phyloP scores from a whole-genome alignment of 1,284 basidiomycete genomes.

The Ustilago tritici region DNA sequence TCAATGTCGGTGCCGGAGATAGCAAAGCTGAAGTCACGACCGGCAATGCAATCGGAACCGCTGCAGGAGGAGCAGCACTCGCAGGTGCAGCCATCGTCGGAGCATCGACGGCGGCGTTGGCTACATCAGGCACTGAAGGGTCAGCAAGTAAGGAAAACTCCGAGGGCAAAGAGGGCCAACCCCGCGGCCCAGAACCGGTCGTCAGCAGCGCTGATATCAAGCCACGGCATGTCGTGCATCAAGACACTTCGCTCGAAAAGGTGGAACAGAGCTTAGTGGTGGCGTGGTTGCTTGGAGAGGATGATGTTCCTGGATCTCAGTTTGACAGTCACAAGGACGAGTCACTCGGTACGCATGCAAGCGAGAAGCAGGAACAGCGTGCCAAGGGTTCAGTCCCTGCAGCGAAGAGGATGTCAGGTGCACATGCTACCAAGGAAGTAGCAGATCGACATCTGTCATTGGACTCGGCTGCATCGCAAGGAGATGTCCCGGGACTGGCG shows the following conservation, averaged over 20 bases:
- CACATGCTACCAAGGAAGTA: constrained; percentile 3
- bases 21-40: neutral
- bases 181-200: constrained; percentile 4
- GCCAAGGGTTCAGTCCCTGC: constrained; percentile 7
- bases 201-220: neutral
- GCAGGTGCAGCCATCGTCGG: constrained; percentile 9
- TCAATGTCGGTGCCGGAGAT: neutral
- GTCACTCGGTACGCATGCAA: neutral
- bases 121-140: neutral
- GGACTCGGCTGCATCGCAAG: constrained; percentile 17
- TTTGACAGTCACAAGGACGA: neutral
- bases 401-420: neutral
- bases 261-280: constrained; percentile 46
- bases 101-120: neutral
- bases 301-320: constrained; percentile 16
- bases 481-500: constrained; percentile 9
- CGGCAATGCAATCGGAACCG: constrained; percentile 9
- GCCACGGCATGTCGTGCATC: neutral
- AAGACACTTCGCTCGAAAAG: constrained; percentile 28
- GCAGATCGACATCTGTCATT: constrained; percentile 2
- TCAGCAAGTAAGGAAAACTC: neutral
- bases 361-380: constrained; percentile 7
- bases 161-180: constrained; percentile 1
- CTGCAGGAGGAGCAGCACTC: constrained; percentile 4
- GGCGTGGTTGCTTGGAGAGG: constrained; percentile 61